phyloP scores from a whole-genome alignment of 805 yeast species.

The Metschnikowia proteae region DNA sequence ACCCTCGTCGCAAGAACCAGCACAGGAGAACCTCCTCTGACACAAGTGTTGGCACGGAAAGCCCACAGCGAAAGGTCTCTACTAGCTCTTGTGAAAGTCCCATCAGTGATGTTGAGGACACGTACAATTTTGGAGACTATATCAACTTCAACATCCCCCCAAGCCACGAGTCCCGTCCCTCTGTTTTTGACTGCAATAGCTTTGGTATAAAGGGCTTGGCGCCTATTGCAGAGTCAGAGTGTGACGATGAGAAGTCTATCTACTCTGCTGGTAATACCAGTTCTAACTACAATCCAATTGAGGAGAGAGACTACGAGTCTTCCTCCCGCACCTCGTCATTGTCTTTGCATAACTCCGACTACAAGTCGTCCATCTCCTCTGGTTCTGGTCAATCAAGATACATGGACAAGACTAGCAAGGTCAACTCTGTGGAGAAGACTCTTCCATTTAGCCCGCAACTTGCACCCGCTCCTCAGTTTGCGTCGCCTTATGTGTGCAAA shows the following conservation, averaged over 20 bases:
- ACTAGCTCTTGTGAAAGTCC: constrained; percentile 10
- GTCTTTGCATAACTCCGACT: constrained; percentile 38
- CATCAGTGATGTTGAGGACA: constrained; percentile 9
- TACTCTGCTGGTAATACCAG: constrained; percentile 19
- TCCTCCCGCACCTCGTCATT: constrained; percentile 32
- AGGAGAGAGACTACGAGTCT: constrained; percentile 20
- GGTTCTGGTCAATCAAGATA: constrained; percentile 21
- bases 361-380: constrained; percentile 35
- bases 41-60: constrained; percentile 6
- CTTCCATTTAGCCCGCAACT: constrained; percentile 9
- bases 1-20: constrained; percentile 15
- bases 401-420: constrained; percentile 7
- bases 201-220: constrained; percentile 31
- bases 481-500: constrained; percentile 11
- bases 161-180: constrained; percentile 4
- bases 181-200: constrained; percentile 24
- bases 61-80: constrained; percentile 2
- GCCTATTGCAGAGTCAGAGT: constrained; percentile 36
- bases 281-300: constrained; percentile 28
- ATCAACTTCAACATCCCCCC: constrained; percentile 11
- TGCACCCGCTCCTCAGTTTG: constrained; percentile 1
- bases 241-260: constrained; percentile 22
- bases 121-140: constrained; percentile 7
- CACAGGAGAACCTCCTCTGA: constrained; percentile 20
- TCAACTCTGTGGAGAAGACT: constrained; percentile 13